Evolutionary conservation across 2,329 filamentous ascomycete genomes (phyloP).

Genomic region (Epichloe festucae): DNA sequence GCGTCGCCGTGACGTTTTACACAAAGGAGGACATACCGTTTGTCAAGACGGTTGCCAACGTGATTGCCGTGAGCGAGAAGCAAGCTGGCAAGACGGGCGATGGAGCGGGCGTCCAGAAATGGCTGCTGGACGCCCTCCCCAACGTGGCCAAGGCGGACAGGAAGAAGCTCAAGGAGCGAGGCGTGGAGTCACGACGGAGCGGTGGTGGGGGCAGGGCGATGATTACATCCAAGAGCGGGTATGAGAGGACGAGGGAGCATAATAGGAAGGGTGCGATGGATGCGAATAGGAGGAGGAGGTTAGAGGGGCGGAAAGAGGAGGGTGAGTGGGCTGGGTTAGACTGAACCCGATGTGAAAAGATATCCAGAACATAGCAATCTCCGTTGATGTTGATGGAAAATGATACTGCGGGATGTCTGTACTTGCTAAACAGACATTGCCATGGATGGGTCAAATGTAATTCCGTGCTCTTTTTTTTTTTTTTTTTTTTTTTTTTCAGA

Average conservation of each 20-base stretch:
- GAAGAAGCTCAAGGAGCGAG: slow-evolving; percentile 67
- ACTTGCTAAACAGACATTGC: no score
- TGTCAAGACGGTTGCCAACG: slow-evolving; percentile 84
- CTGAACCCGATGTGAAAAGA: slow-evolving; percentile 16
- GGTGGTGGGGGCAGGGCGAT: slow-evolving; percentile 32
- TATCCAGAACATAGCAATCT: no score
- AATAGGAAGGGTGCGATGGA: slow-evolving; percentile 51
- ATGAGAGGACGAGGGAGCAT: slow-evolving; percentile 55
- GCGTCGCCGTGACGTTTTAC: slow-evolving; percentile 86
- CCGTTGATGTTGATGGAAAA: no score
- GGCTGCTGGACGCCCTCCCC: slow-evolving; percentile 79
- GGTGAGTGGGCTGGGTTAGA: slow-evolving; percentile 36
- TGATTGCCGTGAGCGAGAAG: slow-evolving; percentile 74
- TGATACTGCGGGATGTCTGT: no score
- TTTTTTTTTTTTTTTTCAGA: no score
- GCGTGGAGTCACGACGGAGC: slow-evolving; percentile 56
- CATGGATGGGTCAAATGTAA: no score
- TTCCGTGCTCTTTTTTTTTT: no score
- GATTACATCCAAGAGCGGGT: slow-evolving; percentile 77
- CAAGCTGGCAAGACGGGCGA: slow-evolving; percentile 42
- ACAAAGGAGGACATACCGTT: slow-evolving; percentile 87
- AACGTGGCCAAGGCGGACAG: slow-evolving; percentile 72
- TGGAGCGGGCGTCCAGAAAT: slow-evolving; percentile 57
- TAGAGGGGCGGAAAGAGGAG: slow-evolving; percentile 12
- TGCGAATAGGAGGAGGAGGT: slow-evolving; percentile 44